A percentile compares a stretch with the other conserved stretches of the same genome.
Evolutionary conservation across 1,284 basidiomycete genomes (phyloP).

Genomic region (Cryptococcus sp.): DNA sequence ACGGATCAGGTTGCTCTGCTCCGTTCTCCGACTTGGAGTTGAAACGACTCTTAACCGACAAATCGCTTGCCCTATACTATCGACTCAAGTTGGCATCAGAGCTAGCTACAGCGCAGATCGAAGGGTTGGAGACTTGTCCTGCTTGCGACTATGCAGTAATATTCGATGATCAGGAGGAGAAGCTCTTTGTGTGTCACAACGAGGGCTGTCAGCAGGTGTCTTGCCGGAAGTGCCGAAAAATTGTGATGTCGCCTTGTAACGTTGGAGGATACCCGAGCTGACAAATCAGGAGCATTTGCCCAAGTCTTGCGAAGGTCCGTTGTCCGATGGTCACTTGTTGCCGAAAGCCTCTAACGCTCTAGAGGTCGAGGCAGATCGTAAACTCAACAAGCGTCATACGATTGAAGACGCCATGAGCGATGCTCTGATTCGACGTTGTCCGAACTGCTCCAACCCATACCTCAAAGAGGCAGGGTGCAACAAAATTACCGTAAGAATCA

Average conservation of each 20-base stretch:
- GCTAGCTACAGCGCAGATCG: conserved; percentile 60
- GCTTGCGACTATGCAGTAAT: conserved; percentile 77
- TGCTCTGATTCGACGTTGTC: conserved; percentile 77
- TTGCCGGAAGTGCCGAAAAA: conserved; percentile 69
- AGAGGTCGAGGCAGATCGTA: conserved; percentile 65
- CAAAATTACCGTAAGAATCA: conserved; percentile 61
- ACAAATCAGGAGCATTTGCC: conserved; percentile 69
- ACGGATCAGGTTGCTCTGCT: conserved; percentile 65
- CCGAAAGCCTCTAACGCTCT: neutral
- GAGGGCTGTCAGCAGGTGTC: conserved; percentile 65
- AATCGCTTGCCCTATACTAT: conserved; percentile 63
- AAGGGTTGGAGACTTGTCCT: conserved; percentile 70
- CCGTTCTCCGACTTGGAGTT: conserved; percentile 64
- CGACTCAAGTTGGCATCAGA: conserved; percentile 69
- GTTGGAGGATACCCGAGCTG: neutral
- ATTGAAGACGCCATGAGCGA: conserved; percentile 86
- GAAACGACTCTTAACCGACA: conserved; percentile 50
- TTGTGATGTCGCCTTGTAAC: conserved; percentile 48
- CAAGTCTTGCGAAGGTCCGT: conserved; percentile 69
- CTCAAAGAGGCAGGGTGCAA: conserved; percentile 48
- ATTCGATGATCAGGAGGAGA: conserved; percentile 70
- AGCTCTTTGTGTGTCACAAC: conserved; percentile 70
- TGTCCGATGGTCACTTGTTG: neutral
- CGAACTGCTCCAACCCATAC: conserved; percentile 46
- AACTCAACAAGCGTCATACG: conserved; percentile 63